phyloP scores from a whole-genome alignment of 352 stramenopile species.

The Globisporangium okanoganense region DNA sequence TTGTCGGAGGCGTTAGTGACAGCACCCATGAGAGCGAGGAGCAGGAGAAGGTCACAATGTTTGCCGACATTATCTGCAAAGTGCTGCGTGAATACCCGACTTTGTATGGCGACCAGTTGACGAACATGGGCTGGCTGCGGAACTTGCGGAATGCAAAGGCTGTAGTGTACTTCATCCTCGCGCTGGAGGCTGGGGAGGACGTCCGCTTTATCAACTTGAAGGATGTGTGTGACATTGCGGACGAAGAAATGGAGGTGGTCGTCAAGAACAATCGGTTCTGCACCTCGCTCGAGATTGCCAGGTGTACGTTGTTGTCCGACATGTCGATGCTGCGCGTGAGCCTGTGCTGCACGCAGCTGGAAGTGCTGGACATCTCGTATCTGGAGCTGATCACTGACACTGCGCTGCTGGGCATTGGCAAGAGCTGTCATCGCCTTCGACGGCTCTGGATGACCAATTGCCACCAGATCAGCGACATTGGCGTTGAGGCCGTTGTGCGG shows the following conservation, averaged over 20 bases:
- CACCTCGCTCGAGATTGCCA: slow-evolving; percentile 31
- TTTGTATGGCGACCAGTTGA: slow-evolving; percentile 67
- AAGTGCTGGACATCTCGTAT: slow-evolving; percentile 76
- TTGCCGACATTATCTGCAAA: slow-evolving; percentile 67
- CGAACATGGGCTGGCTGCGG: slow-evolving; percentile 59
- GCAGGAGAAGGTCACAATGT: slow-evolving; percentile 35
- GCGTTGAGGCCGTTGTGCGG: slow-evolving; percentile 60
- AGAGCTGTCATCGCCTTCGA: slow-evolving; percentile 49
- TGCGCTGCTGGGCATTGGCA: slow-evolving; percentile 39
- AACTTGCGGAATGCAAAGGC: slow-evolving; percentile 42
- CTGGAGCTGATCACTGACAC: slow-evolving; percentile 61
- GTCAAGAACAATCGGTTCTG: slow-evolving; percentile 52
- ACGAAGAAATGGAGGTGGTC: slow-evolving; percentile 61
- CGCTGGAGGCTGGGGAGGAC: slow-evolving; percentile 51
- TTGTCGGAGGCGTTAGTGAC: slow-evolving; percentile 29
- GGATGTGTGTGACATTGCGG: slow-evolving; percentile 39
- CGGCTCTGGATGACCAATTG: slow-evolving; percentile 53
- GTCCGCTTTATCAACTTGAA: slow-evolving; percentile 48
- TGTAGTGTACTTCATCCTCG: slow-evolving; percentile 63
- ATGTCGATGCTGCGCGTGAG: slow-evolving; percentile 34
- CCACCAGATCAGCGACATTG: slow-evolving; percentile 70
- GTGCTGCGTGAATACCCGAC: slow-evolving; percentile 57
- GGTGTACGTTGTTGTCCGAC: slow-evolving; percentile 40
- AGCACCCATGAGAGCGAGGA: slow-evolving; percentile 36
- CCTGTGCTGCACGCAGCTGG: slow-evolving; percentile 56